Evolutionary conservation across 352 stramenopile species (phyloP).

Genomic region (Halophytophthora batemanensis): DNA sequence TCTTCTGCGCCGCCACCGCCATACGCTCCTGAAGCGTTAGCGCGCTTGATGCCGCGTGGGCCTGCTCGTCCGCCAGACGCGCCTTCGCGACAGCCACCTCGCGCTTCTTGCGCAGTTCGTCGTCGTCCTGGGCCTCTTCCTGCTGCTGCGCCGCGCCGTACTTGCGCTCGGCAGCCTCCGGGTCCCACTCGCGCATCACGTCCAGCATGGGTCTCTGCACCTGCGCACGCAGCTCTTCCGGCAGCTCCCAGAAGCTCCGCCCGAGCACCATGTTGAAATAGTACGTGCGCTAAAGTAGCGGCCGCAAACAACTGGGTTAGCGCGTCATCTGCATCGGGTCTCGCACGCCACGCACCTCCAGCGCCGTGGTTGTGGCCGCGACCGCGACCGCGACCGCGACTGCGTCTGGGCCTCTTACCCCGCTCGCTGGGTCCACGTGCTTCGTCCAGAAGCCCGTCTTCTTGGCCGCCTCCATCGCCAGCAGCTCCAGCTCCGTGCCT

Average conservation of each 20-base stretch:
- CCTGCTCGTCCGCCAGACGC: conserved; percentile 9
- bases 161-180: conserved; percentile 29
- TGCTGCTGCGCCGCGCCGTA: conserved; percentile 23
- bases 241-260: conserved; percentile 75
- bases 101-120: conserved; percentile 34
- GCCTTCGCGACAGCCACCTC: conserved; percentile 44
- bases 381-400: background rate
- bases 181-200: conserved; percentile 46
- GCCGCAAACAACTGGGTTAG: background rate
- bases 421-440: conserved; percentile 53
- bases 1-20: conserved; percentile 52
- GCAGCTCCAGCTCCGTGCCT: background rate
- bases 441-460: conserved; percentile 76
- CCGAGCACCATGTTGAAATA: conserved; percentile 80
- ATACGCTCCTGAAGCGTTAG: conserved; percentile 57
- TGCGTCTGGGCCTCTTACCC: conserved; percentile 28
- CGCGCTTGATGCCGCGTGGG: conserved; percentile 7
- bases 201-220: conserved; percentile 50
- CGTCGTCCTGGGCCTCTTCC: conserved; percentile 14
- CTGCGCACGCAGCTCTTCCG: conserved; percentile 41
- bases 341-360: background rate
- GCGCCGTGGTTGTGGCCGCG: background rate
- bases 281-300: conserved; percentile 49
- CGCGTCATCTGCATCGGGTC: background rate
- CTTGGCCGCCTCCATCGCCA: conserved; percentile 32